Evolutionary conservation across 2,329 filamentous ascomycete species (phyloP), one percentile per base, ranked within the genome.

Genomic region (Phialemoniopsis sp.): DNA sequence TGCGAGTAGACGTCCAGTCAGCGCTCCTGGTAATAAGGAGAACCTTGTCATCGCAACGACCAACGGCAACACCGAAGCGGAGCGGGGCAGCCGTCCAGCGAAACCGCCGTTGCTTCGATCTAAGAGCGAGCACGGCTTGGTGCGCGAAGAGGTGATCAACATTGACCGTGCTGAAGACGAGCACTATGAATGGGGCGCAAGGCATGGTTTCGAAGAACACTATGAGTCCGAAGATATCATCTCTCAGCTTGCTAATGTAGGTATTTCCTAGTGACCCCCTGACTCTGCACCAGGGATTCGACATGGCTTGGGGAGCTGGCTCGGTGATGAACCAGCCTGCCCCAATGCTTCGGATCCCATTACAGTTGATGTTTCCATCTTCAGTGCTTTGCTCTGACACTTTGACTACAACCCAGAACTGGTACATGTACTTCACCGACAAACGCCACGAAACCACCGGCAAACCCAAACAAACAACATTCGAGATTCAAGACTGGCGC

Each of bases 341-440:
- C n/a, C n/a, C n/a, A n/a, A n/a, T n/a, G n/a, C n/a, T n/a, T n/a
- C n/a, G n/a, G n/a, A n/a, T n/a, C n/a, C n/a, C n/a, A n/a, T n/a
- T n/a, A n/a, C n/a, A n/a, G n/a, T 32, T 13, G 30, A 14, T 32
- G 30, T 6, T 32, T 32, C 8, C 8, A 13, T 14, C 16, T 32
- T 13, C 6, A 32, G 30, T 5, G 30, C 26, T 19, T n/a, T 28
- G 17, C 32, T 17, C 8, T 15, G 19, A 31, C 13, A 15, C 12
- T 28, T 30, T 31, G n/a, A n/a, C 48, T 55, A 44, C 52, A 49
- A 36, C 46, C 42, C 63, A 95, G 86, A 94, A 89, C 50, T 98
- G 95, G 80, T 97, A 95, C 70, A 97, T 97, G 91, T 98, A 98
- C 66, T 98, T 87, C 63, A 96, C 91, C 47, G 93, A 98, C 64